phyloP scores from a whole-genome alignment of 2,329 filamentous ascomycete genomes.

The Monilinia aucupariae region DNA sequence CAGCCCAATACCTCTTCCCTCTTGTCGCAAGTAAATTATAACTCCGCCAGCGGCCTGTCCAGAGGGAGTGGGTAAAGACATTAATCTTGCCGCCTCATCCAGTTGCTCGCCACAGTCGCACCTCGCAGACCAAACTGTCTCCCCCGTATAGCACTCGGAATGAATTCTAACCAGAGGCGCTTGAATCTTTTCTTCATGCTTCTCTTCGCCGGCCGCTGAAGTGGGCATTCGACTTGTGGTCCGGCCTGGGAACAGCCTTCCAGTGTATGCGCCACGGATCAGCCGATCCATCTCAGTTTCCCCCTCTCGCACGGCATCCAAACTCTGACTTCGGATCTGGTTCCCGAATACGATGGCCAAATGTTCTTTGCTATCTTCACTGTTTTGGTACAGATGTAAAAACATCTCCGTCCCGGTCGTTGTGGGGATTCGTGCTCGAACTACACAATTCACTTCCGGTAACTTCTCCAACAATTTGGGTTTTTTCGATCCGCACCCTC shows the following conservation, averaged over 20 bases:
- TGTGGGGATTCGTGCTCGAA: conserved; percentile 90
- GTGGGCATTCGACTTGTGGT: conserved; percentile 44
- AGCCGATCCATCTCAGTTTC: conserved; percentile 88
- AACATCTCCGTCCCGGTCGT: conserved; percentile 94
- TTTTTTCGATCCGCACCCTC: conserved; percentile 56
- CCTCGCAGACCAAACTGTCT: conserved; percentile 95
- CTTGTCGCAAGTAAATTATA: conserved; percentile 92
- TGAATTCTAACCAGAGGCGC: conserved; percentile 84
- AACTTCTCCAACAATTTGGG: conserved; percentile 70
- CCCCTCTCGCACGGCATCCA: conserved; percentile 66
- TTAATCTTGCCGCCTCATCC: conserved; percentile 89
- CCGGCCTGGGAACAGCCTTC: conserved; percentile 78
- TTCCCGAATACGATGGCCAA: conserved; percentile 94
- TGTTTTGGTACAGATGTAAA: conserved; percentile 88
- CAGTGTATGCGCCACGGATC: conserved; percentile 89
- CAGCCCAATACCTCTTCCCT: conserved; percentile 90
- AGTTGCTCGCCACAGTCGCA: conserved; percentile 98
- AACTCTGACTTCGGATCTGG: conserved; percentile 66
- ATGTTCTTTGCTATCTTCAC: conserved; percentile 91
- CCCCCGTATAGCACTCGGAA: conserved; percentile 96
- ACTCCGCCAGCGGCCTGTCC: conserved; percentile 60
- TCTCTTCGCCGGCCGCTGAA: conserved; percentile 8
- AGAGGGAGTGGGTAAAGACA: conserved; percentile 62
- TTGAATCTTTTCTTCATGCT: conserved; percentile 17
- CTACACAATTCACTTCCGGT: conserved; percentile 85